Conservation (phyloP, 495 filamentous ascomycete species). For the Penicillium taxi region DNA sequence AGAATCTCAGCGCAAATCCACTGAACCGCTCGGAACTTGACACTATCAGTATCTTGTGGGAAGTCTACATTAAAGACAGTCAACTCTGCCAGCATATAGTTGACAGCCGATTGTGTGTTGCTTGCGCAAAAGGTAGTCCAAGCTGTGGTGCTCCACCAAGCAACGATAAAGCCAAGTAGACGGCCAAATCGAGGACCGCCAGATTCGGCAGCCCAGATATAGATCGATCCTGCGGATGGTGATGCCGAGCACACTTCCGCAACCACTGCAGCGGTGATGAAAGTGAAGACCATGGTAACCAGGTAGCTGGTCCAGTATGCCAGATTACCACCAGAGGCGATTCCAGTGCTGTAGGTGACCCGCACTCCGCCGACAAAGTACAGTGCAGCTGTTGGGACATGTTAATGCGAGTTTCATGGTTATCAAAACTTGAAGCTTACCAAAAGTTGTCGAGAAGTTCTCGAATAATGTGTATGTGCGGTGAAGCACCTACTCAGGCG, state of each 20-base stretch:
- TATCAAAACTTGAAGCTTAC: conserved; percentile 19
- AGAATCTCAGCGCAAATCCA: conserved; percentile 46
- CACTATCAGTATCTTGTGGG: conserved; percentile 35
- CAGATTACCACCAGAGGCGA: conserved; percentile 48
- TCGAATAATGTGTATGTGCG: conserved; percentile 44
- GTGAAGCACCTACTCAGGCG: conserved; percentile 33
- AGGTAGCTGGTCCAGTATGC: conserved; percentile 54
- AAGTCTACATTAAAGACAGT: conserved; percentile 47
- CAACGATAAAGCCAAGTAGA: conserved; percentile 47
- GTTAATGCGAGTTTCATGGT: background rate
- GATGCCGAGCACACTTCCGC: conserved; percentile 51
- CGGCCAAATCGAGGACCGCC: conserved; percentile 46
- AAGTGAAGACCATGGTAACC: conserved; percentile 48
- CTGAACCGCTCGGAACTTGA: conserved; percentile 50
- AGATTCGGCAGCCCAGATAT: conserved; percentile 50
- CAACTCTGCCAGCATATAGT: conserved; percentile 50
- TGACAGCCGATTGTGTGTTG: conserved; percentile 46
- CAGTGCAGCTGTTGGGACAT: conserved; percentile 34
- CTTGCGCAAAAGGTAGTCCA: conserved; percentile 52
- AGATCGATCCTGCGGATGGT: conserved; percentile 49
- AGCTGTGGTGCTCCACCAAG: conserved; percentile 53
- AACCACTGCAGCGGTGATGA: conserved; percentile 49
- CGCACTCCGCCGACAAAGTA: conserved; percentile 52
- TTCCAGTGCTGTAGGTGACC: conserved; percentile 49
- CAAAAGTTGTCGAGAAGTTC: conserved; percentile 49